Conservation (phyloP, 768 basidiomycete genomes). For the Leccinum subgranulosum region DNA sequence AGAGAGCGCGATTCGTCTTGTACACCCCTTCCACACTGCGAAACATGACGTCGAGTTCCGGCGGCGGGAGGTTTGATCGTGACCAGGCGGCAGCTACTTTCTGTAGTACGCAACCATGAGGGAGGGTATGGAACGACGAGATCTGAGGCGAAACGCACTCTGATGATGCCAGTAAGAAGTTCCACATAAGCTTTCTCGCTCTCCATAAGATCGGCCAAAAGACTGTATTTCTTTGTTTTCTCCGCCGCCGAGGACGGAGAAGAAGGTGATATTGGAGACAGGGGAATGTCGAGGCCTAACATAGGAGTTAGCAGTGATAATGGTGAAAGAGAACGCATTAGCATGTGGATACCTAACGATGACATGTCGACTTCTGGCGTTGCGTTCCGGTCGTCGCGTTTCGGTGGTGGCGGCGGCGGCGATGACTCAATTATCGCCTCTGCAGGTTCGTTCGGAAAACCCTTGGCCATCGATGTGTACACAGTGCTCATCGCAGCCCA, state of each 20-base stretch:
- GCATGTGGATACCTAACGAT: conserved; percentile 23
- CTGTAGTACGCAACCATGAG: conserved; percentile 40
- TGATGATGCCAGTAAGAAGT: conserved; percentile 82
- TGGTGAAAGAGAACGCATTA: background rate
- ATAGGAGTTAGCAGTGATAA: conserved; percentile 16
- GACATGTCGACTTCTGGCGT: conserved; percentile 5
- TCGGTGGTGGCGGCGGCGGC: conserved; percentile 22
- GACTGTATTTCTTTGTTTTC: conserved; percentile 69
- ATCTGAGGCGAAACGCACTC: conserved; percentile 51
- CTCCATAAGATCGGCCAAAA: conserved; percentile 88
- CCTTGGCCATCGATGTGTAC: conserved; percentile 5
- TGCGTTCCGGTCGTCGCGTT: conserved; percentile 5
- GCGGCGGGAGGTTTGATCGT: conserved; percentile 88
- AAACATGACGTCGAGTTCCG: conserved; percentile 91
- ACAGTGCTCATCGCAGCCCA: conserved; percentile 4
- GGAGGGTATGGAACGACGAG: background rate
- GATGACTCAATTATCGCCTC: background rate
- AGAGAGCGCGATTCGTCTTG: conserved; percentile 82
- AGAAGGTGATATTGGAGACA: conserved; percentile 19
- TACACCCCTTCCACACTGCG: conserved; percentile 89
- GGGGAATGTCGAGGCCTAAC: conserved; percentile 23
- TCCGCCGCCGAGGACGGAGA: conserved; percentile 34
- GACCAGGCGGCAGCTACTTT: conserved; percentile 99
- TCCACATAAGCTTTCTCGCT: conserved; percentile 94
- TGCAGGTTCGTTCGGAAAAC: background rate